Evolutionary conservation across 768 basidiomycete species (phyloP).

Genomic region (Kwoniella dendrophila): DNA sequence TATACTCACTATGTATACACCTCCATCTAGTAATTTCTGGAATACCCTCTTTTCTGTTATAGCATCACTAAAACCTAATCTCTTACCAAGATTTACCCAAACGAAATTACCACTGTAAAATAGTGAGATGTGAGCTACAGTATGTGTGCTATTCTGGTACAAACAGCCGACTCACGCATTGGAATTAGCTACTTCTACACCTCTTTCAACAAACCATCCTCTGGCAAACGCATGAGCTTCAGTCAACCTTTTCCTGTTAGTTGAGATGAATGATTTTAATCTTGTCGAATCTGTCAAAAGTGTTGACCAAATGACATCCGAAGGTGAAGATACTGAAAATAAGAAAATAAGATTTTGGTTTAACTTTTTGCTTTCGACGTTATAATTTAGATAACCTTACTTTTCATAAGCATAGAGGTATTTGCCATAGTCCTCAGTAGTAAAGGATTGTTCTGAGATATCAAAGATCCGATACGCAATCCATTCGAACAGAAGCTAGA

Average conservation of each 20-base stretch:
- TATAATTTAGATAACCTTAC: slow-evolving; percentile 20
- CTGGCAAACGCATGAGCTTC: slow-evolving; percentile 46
- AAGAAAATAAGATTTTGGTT: neutral
- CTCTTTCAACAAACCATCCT: slow-evolving; percentile 46
- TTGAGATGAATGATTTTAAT: slow-evolving; percentile 35
- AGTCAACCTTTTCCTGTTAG: slow-evolving; percentile 33
- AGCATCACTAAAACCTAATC: slow-evolving; percentile 39
- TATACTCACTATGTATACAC: slow-evolving; percentile 52
- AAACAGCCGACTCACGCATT: slow-evolving; percentile 39
- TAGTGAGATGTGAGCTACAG: neutral
- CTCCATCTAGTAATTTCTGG: slow-evolving; percentile 47
- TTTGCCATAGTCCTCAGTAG: slow-evolving; percentile 50
- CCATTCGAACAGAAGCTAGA: slow-evolving; percentile 44
- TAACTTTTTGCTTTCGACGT: neutral
- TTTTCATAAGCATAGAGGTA: slow-evolving; percentile 54
- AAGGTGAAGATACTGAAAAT: slow-evolving; percentile 42
- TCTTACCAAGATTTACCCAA: slow-evolving; percentile 50
- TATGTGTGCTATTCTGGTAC: no score
- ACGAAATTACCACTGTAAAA: slow-evolving; percentile 46
- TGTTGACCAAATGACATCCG: slow-evolving; percentile 44
- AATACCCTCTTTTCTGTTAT: slow-evolving; percentile 49
- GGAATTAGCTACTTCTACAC: slow-evolving; percentile 43
- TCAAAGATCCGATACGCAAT: slow-evolving; percentile 47
- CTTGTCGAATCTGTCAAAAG: slow-evolving; percentile 28
- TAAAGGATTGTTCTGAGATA: slow-evolving; percentile 51